Evolutionary conservation across 2,329 filamentous ascomycete species (phyloP).

Genomic region (Emmonsia crescens): DNA sequence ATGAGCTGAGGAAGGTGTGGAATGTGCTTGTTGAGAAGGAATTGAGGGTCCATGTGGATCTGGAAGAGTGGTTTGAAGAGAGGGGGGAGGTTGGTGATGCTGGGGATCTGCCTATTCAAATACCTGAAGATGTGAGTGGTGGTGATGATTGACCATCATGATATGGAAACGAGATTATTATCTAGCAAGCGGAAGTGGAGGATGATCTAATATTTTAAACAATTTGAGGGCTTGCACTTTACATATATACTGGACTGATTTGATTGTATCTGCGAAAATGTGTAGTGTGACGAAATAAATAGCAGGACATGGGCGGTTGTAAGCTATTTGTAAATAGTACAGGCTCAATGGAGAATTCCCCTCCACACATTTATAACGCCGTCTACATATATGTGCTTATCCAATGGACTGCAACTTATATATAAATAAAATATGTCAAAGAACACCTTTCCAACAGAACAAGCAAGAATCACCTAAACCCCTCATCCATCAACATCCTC

Average conservation of each 20-base stretch:
- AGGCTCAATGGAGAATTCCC: not conserved
- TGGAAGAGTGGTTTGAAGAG: constrained; percentile 36
- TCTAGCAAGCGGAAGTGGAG: not conserved
- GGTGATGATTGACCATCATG: constrained; percentile 13
- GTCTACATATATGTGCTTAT: not conserved
- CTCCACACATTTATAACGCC: not conserved
- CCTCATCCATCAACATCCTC: not conserved
- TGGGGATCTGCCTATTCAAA: constrained; percentile 15
- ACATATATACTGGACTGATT: not conserved
- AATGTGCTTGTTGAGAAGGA: constrained; percentile 52
- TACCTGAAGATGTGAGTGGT: constrained; percentile 24
- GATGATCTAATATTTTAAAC: not conserved
- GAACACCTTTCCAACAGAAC: not conserved
- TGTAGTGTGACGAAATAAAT: not conserved
- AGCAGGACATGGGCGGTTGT: not conserved
- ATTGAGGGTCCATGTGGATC: constrained; percentile 46
- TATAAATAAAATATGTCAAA: not conserved
- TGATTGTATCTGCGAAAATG: not conserved
- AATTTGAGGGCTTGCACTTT: not conserved
- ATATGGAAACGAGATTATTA: not conserved
- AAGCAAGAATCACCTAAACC: not conserved
- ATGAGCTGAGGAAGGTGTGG: constrained; percentile 44
- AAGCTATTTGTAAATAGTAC: no score
- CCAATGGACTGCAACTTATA: not conserved
- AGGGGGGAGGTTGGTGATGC: constrained; percentile 12